These are phyloP conservation scores for Petunia axillaris DNA, from an alignment of 257 asterid species.

Conservation along the genomic window DNA sequence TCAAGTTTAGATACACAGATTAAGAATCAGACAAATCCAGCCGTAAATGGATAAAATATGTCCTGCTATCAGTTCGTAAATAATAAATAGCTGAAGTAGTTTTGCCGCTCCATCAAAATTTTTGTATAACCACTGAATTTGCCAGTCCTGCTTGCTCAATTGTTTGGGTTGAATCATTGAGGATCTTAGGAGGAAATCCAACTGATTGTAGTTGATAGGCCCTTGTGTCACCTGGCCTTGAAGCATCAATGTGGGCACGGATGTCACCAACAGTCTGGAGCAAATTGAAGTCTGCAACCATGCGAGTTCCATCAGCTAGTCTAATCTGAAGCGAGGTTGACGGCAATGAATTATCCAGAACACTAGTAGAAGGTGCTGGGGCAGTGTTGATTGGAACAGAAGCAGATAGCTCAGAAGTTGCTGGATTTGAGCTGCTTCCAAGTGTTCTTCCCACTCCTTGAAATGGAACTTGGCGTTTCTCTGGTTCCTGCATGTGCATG, in stretches of 20 bases:
- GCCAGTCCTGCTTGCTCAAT: slow-evolving; percentile 84
- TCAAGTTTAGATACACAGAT: slow-evolving; percentile 13
- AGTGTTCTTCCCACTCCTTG: slow-evolving; percentile 92
- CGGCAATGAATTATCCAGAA: slow-evolving; percentile 72
- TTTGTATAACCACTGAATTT: slow-evolving; percentile 92
- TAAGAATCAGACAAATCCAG: neutral
- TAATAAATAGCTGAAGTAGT: neutral
- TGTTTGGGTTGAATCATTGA: slow-evolving; percentile 74
- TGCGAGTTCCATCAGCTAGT: slow-evolving; percentile 93
- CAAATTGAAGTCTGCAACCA: slow-evolving; percentile 89
- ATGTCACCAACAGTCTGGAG: slow-evolving; percentile 74
- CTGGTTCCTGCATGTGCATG: slow-evolving; percentile 67
- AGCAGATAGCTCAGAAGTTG: slow-evolving; percentile 45
- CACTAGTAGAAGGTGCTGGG: slow-evolving; percentile 58
- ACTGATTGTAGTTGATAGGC: slow-evolving; percentile 76
- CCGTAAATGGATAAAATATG: neutral
- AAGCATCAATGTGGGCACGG: slow-evolving; percentile 75
- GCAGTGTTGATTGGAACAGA: slow-evolving; percentile 46
- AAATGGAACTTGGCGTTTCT: slow-evolving; percentile 52
- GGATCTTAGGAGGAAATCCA: slow-evolving; percentile 88
- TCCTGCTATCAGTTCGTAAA: neutral
- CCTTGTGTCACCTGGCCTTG: slow-evolving; percentile 67
- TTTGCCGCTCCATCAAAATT: slow-evolving; percentile 25
- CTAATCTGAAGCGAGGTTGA: slow-evolving; percentile 91
- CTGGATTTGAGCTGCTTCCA: slow-evolving; percentile 60